phyloP scores from a whole-genome alignment of 768 basidiomycete genomes.

The Mycena floridula region DNA sequence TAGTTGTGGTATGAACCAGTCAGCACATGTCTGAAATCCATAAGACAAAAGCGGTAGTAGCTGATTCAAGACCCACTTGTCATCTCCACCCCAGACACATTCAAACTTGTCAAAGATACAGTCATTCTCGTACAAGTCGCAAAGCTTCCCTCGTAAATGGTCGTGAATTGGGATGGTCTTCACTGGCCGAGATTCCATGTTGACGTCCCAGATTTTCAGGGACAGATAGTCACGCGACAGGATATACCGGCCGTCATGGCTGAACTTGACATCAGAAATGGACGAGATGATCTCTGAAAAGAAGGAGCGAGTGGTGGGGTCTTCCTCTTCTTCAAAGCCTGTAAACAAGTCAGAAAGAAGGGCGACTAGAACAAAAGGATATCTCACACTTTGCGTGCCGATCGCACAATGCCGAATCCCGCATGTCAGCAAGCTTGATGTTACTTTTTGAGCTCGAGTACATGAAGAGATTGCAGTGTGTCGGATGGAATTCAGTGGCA shows the following conservation, averaged over 20 bases:
- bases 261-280: slow-evolving; percentile 99
- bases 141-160: slow-evolving; percentile 93
- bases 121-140: slow-evolving; percentile 98
- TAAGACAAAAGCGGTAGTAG: slow-evolving; percentile 5
- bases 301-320: slow-evolving; percentile 95
- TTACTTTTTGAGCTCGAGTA: slow-evolving; percentile 99
- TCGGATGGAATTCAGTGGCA: slow-evolving; percentile 98
- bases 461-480: slow-evolving; percentile 98
- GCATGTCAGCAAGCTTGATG: slow-evolving; percentile 99
- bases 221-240: slow-evolving; percentile 96
- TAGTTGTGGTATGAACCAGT: slow-evolving; percentile 99
- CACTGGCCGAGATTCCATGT: slow-evolving; percentile 94
- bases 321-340: slow-evolving; percentile 99
- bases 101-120: slow-evolving; percentile 99
- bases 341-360: slow-evolving; percentile 13
- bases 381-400: slow-evolving; percentile 89
- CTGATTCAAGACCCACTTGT: slow-evolving; percentile 63
- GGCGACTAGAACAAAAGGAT: slow-evolving; percentile 3
- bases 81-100: slow-evolving; percentile 96
- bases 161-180: slow-evolving; percentile 99
- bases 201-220: slow-evolving; percentile 99
- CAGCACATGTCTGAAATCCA: slow-evolving; percentile 70
- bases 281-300: slow-evolving; percentile 99
- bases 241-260: slow-evolving; percentile 94
- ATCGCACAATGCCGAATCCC: slow-evolving; percentile 95